phyloP scores from a whole-genome alignment of 2,329 filamentous ascomycete genomes.

The Eutypa lata region DNA sequence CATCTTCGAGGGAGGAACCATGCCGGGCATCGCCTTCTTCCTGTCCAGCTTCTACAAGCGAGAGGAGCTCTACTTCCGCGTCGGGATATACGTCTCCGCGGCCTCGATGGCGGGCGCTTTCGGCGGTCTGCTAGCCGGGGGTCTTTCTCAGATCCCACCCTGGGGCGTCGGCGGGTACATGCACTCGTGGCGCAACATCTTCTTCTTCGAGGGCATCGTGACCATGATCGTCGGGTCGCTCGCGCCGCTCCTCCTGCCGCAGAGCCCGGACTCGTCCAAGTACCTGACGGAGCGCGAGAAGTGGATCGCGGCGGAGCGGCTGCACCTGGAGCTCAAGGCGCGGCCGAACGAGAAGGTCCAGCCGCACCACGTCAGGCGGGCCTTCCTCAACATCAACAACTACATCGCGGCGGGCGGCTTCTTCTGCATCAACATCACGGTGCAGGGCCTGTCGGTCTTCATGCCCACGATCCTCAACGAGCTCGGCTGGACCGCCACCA shows the following conservation, averaged over 20 bases:
- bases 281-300: slow-evolving; percentile 52
- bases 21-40: slow-evolving; percentile 56
- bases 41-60: slow-evolving; percentile 55
- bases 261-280: slow-evolving; percentile 43
- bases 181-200: slow-evolving; percentile 56
- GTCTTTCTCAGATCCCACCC: slow-evolving; percentile 45
- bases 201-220: slow-evolving; percentile 60
- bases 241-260: slow-evolving; percentile 51
- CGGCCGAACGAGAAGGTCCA: slow-evolving; percentile 45
- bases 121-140: slow-evolving; percentile 53
- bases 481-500: slow-evolving; percentile 35
- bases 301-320: slow-evolving; percentile 49
- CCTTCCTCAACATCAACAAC: slow-evolving; percentile 55
- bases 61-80: slow-evolving; percentile 51
- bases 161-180: slow-evolving; percentile 47
- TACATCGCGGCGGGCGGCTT: slow-evolving; percentile 56
- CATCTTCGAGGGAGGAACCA: slow-evolving; percentile 54
- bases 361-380: slow-evolving; percentile 45
- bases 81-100: slow-evolving; percentile 54
- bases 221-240: slow-evolving; percentile 45
- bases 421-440: slow-evolving; percentile 59
- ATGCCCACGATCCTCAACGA: slow-evolving; percentile 46
- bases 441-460: slow-evolving; percentile 51
- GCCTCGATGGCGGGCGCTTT: slow-evolving; percentile 56
- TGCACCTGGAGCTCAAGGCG: slow-evolving; percentile 46